Evolutionary conservation across 371 early-diverging fungal genomes (phyloP), one percentile per base, ranked within the genome.

Genomic region (Sporodiniella umbellata): DNA sequence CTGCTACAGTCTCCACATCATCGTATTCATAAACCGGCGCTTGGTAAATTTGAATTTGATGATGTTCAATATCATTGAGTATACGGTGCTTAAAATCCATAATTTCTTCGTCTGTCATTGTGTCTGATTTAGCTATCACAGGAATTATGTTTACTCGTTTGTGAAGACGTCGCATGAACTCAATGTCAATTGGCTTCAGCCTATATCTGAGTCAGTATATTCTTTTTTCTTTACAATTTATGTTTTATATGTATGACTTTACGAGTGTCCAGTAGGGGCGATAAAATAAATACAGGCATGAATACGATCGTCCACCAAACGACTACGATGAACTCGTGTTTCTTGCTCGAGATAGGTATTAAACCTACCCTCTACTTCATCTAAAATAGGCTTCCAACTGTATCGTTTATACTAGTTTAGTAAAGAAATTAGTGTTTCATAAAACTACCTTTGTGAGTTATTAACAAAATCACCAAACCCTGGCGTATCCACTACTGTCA

Each of bases 271-370:
- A 28, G 95, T 96, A 39, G 98, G 96, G 31, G 93, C 86, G 65
- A 98, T 96, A 55, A 98, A 97, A 83, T 98, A 98, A 22, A 99
- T 68, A 68, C 96, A 95, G 7, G 96, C 96, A 63, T 99, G 99
- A 58, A 99, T 91, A 31, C 97, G 85, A 48, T 87, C 90, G 74
- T 98, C 99, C 25, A 84, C 79, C 63, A 90, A 85, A 51, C 83
- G 78, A 66, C 86, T 82, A 58, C 93, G 85, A 78, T 91, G 90
- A 47, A 92, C 90, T 31, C 92, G 82, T 66, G 86, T 88, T 64
- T 93, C 94, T 75, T 95, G 93, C 44, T 93, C 97, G 43, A 98
- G 80, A 65, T 89, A 96, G 23, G 93, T 86, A 68, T 95, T 94
- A 65, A 85, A 98, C 39, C 97, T 88, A 25, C 89, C 79, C 72